Evolutionary conservation across 208 protist genomes (phyloP), one percentile per base, ranked within the genome.

Genomic region (Trypanosoma mega): DNA sequence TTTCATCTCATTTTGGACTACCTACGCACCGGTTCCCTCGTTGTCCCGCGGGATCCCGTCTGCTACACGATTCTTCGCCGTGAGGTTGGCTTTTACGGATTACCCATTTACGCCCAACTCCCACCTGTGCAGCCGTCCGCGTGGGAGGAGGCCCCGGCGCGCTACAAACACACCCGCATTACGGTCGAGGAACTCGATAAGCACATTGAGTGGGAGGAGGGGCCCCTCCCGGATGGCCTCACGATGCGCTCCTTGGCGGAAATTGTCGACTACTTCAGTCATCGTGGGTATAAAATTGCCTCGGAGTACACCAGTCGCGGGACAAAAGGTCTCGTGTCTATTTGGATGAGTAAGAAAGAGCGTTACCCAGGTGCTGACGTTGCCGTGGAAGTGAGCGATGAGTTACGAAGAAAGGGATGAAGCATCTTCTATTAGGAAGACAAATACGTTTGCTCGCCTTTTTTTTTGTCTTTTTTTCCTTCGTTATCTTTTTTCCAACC

Each of bases 1-100:
- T 73, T 73, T 36, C 43, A 12, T 20, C 34, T 59, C 47, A 73
- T 73, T 18, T 52, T 69, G 14, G 67, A 73, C 27, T 73, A 61
- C 36, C 45, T 73, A 7, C 59, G 67, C 1, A 53, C 26, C 18
- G 67, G 58, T 9, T 64, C 51, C 8, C 27, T 73, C 6, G 11
- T 52, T 5, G 33, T 63, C 7, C 63, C 53, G n/a, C 49, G 63
- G 8, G 50, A 60, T 29, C 50, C 63, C 27, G n/a, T 60, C 16
- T 18, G 3, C 12, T 68, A 68, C 18, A 30, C 30, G 6, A 50
- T 31, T 18, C 3, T 68, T 16, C 61, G 61, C 20, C 61, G 61
- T 21, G 61, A 68, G 30, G 31, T 68, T 16, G 43, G 50, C 6
- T 68, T 52, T 20, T 68, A 50, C 30, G 61, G 61, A 2, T 50